These are phyloP conservation scores for Eucalyptus pumila DNA, from an alignment of 345 rosid species.

Conservation along the genomic window DNA sequence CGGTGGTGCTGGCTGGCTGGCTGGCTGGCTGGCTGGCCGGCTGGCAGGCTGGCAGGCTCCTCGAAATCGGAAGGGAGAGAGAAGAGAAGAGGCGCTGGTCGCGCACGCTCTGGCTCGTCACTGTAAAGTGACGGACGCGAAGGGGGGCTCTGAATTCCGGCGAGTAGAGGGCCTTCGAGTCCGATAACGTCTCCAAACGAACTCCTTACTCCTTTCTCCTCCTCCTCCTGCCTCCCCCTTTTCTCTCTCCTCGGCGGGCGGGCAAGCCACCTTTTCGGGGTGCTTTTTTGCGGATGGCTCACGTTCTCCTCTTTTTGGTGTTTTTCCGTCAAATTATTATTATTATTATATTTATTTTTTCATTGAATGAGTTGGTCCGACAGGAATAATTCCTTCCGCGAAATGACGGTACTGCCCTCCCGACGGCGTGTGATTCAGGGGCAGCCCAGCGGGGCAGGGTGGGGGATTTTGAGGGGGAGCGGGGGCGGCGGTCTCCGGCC, in stretches of 20 bases:
- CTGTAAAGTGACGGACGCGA: slow-evolving; percentile 46
- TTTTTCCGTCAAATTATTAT: too few relatives aligned
- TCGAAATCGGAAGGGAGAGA: background rate
- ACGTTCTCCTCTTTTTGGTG: slow-evolving; percentile 13
- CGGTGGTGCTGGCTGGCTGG: too few relatives aligned
- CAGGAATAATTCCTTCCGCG: background rate
- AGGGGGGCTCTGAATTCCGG: slow-evolving; percentile 55
- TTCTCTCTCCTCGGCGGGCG: slow-evolving; percentile 11
- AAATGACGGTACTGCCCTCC: slow-evolving; percentile 19
- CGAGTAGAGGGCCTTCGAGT: slow-evolving; percentile 42
- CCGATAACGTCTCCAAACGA: slow-evolving; percentile 82
- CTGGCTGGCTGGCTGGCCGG: background rate
- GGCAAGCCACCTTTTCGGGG: slow-evolving; percentile 10
- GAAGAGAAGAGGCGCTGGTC: background rate
- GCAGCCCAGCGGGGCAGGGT: background rate
- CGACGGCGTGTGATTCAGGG: background rate
- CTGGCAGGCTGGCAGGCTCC: background rate
- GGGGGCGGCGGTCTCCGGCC: background rate
- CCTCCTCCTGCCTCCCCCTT: background rate
- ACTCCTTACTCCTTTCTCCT: background rate
- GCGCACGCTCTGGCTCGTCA: background rate
- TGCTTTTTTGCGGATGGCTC: slow-evolving; percentile 38
- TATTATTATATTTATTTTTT: too few relatives aligned
- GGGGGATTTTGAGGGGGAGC: background rate
- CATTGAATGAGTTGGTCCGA: slow-evolving; percentile 4